These are phyloP conservation scores for Colletotrichum sp. DNA, from an alignment of 2,329 filamentous ascomycete genomes.

Conservation along the genomic window DNA sequence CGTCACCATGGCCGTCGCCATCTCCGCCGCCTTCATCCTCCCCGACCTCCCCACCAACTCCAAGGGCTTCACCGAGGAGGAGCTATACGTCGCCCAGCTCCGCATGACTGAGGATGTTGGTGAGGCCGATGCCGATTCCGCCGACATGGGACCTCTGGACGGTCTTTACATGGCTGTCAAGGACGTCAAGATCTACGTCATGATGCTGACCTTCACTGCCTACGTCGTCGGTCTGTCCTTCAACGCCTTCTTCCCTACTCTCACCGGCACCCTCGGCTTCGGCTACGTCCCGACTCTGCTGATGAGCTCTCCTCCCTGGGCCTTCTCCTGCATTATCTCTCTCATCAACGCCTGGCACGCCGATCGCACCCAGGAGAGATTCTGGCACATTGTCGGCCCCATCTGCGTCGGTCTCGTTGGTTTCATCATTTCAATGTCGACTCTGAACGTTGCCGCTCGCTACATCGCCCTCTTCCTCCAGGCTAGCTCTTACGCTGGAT, in stretches of 20 bases:
- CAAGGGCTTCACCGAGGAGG: slow-evolving; percentile 63
- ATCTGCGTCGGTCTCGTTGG: slow-evolving; percentile 58
- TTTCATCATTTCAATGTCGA: slow-evolving; percentile 66
- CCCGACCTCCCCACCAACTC: slow-evolving; percentile 62
- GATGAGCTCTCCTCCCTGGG: slow-evolving; percentile 63
- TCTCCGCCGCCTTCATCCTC: slow-evolving; percentile 51
- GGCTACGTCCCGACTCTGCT: slow-evolving; percentile 56
- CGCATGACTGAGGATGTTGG: slow-evolving; percentile 63
- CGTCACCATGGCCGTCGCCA: slow-evolving; percentile 53
- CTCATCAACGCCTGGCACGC: slow-evolving; percentile 60
- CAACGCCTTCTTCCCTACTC: slow-evolving; percentile 62
- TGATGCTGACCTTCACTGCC: slow-evolving; percentile 66
- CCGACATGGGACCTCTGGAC: slow-evolving; percentile 53
- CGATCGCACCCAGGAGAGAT: slow-evolving; percentile 60
- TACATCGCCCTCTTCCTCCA: slow-evolving; percentile 67
- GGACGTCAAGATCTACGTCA: slow-evolving; percentile 66
- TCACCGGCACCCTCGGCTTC: slow-evolving; percentile 59
- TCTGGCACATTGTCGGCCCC: slow-evolving; percentile 62
- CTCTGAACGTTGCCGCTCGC: slow-evolving; percentile 58
- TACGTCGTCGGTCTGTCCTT: slow-evolving; percentile 65
- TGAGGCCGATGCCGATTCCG: slow-evolving; percentile 57
- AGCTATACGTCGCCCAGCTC: slow-evolving; percentile 58
- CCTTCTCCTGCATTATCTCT: slow-evolving; percentile 63
- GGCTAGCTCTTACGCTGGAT: slow-evolving; percentile 59
- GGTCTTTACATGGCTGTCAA: slow-evolving; percentile 64